Conservation (phyloP, 2,329 filamentous ascomycete genomes). For the Catunica adiposa region DNA sequence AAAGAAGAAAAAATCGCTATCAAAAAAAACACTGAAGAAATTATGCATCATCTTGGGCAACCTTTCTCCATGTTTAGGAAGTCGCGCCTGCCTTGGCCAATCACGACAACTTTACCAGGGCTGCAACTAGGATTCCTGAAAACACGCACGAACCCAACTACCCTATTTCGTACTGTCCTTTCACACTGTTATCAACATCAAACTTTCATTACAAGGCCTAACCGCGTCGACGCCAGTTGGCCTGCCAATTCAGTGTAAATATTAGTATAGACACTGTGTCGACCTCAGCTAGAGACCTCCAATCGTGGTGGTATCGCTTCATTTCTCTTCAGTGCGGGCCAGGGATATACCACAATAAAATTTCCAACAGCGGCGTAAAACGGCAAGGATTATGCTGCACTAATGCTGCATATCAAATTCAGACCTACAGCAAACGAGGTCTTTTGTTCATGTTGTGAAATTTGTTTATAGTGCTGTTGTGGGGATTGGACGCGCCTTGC, state of each 20-base stretch:
- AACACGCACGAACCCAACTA: conserved; percentile 10
- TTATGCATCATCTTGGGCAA: conserved; percentile 9
- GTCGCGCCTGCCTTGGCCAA: conserved; percentile 12
- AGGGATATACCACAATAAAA: conserved; percentile 8
- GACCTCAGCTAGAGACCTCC: neutral
- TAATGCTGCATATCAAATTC: conserved; percentile 2
- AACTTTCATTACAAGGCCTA: neutral
- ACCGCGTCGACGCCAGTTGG: neutral
- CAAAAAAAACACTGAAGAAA: conserved; percentile 2
- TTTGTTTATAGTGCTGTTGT: neutral
- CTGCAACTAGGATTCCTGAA: neutral
- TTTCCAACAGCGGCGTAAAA: conserved; percentile 5
- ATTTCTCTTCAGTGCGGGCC: conserved; percentile 8
- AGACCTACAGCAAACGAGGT: conserved; percentile 4
- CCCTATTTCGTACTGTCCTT: neutral
- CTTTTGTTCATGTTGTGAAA: neutral
- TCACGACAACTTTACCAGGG: conserved; percentile 4
- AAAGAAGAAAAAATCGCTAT: conserved; percentile 5
- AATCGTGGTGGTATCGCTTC: neutral
- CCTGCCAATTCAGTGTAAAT: neutral
- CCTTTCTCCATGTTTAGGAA: conserved; percentile 8
- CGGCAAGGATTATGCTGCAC: conserved; percentile 11
- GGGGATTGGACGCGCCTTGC: neutral
- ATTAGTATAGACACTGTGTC: neutral
- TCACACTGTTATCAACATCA: conserved; percentile 1